Evolutionary conservation across 495 filamentous ascomycete genomes (phyloP).

Genomic region (Penicillium waksmanii): DNA sequence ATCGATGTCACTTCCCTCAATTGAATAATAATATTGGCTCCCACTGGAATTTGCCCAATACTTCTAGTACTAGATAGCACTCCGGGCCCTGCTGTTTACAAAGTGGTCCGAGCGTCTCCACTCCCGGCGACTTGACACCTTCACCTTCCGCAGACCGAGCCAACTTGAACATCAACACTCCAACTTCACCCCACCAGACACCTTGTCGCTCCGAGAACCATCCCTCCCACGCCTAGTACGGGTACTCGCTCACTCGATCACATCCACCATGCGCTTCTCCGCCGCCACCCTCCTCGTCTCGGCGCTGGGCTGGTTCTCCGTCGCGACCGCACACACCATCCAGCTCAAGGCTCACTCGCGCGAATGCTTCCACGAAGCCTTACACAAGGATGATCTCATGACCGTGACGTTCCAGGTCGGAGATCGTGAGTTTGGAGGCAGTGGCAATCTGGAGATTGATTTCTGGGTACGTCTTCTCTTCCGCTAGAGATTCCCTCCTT

Average conservation of each 20-base stretch:
- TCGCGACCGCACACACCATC: constrained; percentile 86
- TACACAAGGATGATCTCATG: constrained; percentile 96
- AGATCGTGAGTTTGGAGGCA: constrained; percentile 92
- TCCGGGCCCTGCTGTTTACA: background rate
- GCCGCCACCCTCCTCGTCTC: constrained; percentile 59
- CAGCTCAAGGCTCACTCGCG: constrained; percentile 85
- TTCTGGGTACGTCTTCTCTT: constrained; percentile 77
- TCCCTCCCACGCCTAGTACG: too few relatives aligned
- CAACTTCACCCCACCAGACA: constrained; percentile 12
- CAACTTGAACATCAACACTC: constrained; percentile 5
- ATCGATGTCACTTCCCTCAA: too few relatives aligned
- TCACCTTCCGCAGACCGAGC: constrained; percentile 4
- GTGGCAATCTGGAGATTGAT: constrained; percentile 93
- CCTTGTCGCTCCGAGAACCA: background rate
- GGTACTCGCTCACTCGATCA: background rate
- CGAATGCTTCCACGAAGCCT: constrained; percentile 95
- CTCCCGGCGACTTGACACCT: constrained; percentile 41
- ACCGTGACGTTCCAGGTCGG: constrained; percentile 98
- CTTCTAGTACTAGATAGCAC: too few relatives aligned
- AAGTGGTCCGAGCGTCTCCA: constrained; percentile 47
- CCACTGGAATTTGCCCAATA: too few relatives aligned
- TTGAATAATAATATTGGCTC: too few relatives aligned
- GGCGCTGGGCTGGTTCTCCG: constrained; percentile 64
- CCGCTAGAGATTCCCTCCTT: background rate
- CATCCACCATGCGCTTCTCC: constrained; percentile 57